A percentile compares a stretch with the other conserved stretches of the same genome.
phyloP scores from a whole-genome alignment of 768 basidiomycete genomes.

The Butyriboletus loyo region DNA sequence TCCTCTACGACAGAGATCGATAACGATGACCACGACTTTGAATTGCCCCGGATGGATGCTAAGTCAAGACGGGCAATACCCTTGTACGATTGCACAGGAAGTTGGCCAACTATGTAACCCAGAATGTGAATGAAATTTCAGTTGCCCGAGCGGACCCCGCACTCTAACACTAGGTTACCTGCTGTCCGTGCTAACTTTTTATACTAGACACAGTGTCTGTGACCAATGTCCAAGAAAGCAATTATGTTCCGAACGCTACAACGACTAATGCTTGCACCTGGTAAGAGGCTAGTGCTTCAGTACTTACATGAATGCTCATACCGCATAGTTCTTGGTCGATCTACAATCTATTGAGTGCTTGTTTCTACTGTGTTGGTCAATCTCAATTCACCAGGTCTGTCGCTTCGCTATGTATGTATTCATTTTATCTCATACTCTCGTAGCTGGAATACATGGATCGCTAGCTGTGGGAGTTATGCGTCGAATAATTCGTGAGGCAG shows the following conservation, averaged over 20 bases:
- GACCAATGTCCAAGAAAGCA: constrained; percentile 14
- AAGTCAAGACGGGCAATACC: constrained; percentile 6
- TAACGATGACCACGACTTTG: constrained; percentile 6
- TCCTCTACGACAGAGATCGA: not conserved
- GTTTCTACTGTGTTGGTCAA: constrained; percentile 16
- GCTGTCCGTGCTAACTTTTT: not conserved
- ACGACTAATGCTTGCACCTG: constrained; percentile 22
- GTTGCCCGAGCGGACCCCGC: not conserved
- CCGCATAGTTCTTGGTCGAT: constrained; percentile 26
- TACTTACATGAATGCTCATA: not conserved
- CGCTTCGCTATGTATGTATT: not conserved
- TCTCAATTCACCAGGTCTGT: constrained; percentile 14
- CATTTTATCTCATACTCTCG: not conserved
- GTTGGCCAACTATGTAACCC: constrained; percentile 18
- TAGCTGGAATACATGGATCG: constrained; percentile 24
- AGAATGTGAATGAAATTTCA: constrained; percentile 10
- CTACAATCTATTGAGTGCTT: constrained; percentile 31
- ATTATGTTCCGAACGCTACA: constrained; percentile 18
- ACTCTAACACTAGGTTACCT: not conserved
- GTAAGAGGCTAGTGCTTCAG: constrained; percentile 5
- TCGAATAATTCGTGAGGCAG: constrained; percentile 20
- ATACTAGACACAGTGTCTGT: constrained; percentile 15
- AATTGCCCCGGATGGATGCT: constrained; percentile 13
- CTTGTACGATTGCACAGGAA: constrained; percentile 18
- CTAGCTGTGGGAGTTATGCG: constrained; percentile 11